Evolutionary conservation across 306 rosid genomes (phyloP).

Genomic region (Trifolium subterraneum): DNA sequence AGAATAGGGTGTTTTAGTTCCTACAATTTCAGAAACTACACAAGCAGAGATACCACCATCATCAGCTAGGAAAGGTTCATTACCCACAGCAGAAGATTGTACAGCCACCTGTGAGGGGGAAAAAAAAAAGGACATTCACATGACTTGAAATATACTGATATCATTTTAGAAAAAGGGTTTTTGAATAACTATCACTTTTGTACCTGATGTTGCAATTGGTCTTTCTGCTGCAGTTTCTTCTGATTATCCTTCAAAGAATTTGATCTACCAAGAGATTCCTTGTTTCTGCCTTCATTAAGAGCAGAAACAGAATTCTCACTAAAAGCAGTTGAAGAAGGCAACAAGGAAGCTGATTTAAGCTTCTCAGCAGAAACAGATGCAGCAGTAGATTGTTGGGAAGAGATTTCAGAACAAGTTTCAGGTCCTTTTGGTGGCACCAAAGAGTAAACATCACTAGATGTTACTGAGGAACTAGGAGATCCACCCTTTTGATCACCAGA

Average conservation of each 20-base stretch:
- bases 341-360: conserved; percentile 37
- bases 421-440: conserved; percentile 49
- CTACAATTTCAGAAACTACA: conserved; percentile 54
- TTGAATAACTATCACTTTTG: conserved; percentile 12
- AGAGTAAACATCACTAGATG: conserved; percentile 49
- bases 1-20: conserved; percentile 41
- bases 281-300: conserved; percentile 52
- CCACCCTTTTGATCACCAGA: conserved; percentile 55
- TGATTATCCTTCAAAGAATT: conserved; percentile 68
- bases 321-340: conserved; percentile 44
- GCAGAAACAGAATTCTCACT: conserved; percentile 49
- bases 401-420: conserved; percentile 43
- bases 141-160: conserved; percentile 9
- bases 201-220: conserved; percentile 69
- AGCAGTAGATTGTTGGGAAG: conserved; percentile 43
- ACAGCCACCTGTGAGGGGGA: conserved; percentile 53
- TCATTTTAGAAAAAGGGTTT: conserved; percentile 4
- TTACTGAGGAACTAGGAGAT: conserved; percentile 46
- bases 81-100: conserved; percentile 48
- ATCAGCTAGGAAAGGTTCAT: conserved; percentile 42
- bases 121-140: background rate
- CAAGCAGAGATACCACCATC: conserved; percentile 37
- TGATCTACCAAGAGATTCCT: conserved; percentile 64
- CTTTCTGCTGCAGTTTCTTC: conserved; percentile 62
- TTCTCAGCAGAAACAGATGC: conserved; percentile 53